Evolutionary conservation across 169 alveolate species (phyloP), one percentile per base, ranked within the genome.

Genomic region (Plasmodium vivax): DNA sequence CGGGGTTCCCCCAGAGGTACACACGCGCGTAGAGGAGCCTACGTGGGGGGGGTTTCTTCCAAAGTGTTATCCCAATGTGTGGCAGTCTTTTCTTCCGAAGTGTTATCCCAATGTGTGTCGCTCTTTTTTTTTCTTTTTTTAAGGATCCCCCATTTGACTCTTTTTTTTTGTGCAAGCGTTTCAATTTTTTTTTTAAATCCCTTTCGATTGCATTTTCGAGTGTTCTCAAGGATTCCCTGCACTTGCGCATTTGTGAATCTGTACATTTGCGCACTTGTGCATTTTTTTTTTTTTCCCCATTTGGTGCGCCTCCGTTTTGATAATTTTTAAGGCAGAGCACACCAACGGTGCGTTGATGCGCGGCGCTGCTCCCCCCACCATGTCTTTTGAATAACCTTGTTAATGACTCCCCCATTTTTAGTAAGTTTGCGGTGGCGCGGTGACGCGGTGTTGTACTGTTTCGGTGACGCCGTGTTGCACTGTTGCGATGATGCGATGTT

Each of bases 231-330:
- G 38, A 72, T 72, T 72, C 9, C 47, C n/a, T 19, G 23, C 19
- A 23, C 27, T 23, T 23, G 27, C 27, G 27, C 27, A 23, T 23
- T 23, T 23, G 27, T 23, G 27, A 23, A 23, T 23, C 27, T 23
- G 27, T 23, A 23, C 27, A 23, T 23, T 23, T 23, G 27, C 27
- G 27, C 27, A 23, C 0, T 23, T 43, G 38, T 81, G 45, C 87
- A 43, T 81, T 43, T 81, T 81, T n/a, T 36, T 81, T 23, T n/a
- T 45, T 3, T 23, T 72, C 10, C 38, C 38, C 9, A 9, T 47
- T 47, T 81, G 56, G 38, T 81, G 30, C 51, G 77, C 62, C 51
- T 81, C 51, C 51, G 87, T 81, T 81, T 36, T 47, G 41, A 81
- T 43, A 10, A 19, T 81, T 81, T 81, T 81, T 81, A 81, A 81